phyloP scores from a whole-genome alignment of 768 basidiomycete species.

The Lentinula edodes region DNA sequence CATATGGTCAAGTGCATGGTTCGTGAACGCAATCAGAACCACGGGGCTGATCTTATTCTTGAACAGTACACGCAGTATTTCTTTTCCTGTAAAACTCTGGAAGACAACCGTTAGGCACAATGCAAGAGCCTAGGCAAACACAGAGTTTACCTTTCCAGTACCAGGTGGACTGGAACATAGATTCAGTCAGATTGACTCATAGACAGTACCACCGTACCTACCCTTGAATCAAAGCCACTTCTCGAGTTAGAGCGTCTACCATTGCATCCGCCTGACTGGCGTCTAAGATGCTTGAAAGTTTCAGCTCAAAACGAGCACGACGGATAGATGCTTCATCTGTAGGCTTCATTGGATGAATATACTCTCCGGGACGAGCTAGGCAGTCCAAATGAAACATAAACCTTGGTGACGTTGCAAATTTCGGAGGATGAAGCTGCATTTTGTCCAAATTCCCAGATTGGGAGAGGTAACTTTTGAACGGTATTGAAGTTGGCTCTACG shows the following conservation, averaged over 20 bases:
- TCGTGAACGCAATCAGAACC: conserved; percentile 59
- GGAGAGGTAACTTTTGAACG: conserved; percentile 46
- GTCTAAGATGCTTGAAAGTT: conserved; percentile 50
- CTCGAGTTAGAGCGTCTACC: conserved; percentile 51
- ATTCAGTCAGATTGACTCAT: background rate
- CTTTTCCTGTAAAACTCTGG: conserved; percentile 63
- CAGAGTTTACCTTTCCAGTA: conserved; percentile 56
- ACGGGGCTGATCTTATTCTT: conserved; percentile 48
- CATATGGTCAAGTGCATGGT: conserved; percentile 77
- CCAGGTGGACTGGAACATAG: conserved; percentile 58
- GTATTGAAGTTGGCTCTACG: conserved; percentile 50
- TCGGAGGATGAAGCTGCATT: conserved; percentile 41
- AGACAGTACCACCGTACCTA: conserved; percentile 20
- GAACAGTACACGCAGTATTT: conserved; percentile 63
- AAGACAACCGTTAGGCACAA: background rate
- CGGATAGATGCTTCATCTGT: conserved; percentile 38
- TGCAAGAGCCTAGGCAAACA: too few relatives aligned
- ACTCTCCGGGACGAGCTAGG: conserved; percentile 40
- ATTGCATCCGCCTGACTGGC: conserved; percentile 68
- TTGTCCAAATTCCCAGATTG: conserved; percentile 31
- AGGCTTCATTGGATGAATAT: conserved; percentile 31
- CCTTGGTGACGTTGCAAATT: conserved; percentile 45
- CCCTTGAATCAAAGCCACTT: conserved; percentile 72
- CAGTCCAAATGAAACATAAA: conserved; percentile 54
- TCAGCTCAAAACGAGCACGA: conserved; percentile 41